Conservation (phyloP, 1,284 basidiomycete genomes). For the Austroboletus rostrupii region DNA sequence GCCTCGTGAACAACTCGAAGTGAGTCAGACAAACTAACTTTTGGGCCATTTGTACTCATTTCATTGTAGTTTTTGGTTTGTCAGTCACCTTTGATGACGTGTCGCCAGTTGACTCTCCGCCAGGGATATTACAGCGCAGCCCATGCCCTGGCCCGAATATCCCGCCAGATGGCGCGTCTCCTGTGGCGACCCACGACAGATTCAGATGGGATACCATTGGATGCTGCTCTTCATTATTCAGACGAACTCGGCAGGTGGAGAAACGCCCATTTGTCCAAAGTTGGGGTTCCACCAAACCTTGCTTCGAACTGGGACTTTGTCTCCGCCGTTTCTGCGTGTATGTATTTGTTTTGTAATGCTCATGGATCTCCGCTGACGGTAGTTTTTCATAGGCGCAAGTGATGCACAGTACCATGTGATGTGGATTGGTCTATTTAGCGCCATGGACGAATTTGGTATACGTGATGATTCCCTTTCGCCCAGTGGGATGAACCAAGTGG, state of each 20-base stretch:
- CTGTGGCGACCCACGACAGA: slow-evolving; percentile 77
- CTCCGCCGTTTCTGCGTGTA: slow-evolving; percentile 70
- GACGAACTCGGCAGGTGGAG: slow-evolving; percentile 71
- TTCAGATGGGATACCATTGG: slow-evolving; percentile 70
- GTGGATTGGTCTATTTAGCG: slow-evolving; percentile 79
- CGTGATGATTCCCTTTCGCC: slow-evolving; percentile 48
- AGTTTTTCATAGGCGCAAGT: slow-evolving; percentile 59
- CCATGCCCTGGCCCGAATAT: slow-evolving; percentile 75
- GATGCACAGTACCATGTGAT: slow-evolving; percentile 89
- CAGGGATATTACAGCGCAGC: slow-evolving; percentile 78
- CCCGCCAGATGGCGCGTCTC: slow-evolving; percentile 72
- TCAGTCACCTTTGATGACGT: slow-evolving; percentile 28
- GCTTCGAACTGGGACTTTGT: slow-evolving; percentile 88
- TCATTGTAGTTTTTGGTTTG: slow-evolving; percentile 37
- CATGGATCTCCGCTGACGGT: slow-evolving; percentile 19
- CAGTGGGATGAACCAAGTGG: slow-evolving; percentile 46
- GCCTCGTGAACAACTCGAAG: slow-evolving; percentile 73
- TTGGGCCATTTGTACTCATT: slow-evolving; percentile 12
- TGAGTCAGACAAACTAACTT: slow-evolving; percentile 29
- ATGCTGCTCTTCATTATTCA: slow-evolving; percentile 57
- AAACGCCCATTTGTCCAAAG: slow-evolving; percentile 66
- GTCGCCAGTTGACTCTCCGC: slow-evolving; percentile 7
- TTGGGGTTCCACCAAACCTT: slow-evolving; percentile 83
- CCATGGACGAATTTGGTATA: slow-evolving; percentile 81
- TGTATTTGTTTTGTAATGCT: slow-evolving; percentile 27